Conservation (phyloP, 345 rosid species). For the Euphorbia tirucalli region DNA sequence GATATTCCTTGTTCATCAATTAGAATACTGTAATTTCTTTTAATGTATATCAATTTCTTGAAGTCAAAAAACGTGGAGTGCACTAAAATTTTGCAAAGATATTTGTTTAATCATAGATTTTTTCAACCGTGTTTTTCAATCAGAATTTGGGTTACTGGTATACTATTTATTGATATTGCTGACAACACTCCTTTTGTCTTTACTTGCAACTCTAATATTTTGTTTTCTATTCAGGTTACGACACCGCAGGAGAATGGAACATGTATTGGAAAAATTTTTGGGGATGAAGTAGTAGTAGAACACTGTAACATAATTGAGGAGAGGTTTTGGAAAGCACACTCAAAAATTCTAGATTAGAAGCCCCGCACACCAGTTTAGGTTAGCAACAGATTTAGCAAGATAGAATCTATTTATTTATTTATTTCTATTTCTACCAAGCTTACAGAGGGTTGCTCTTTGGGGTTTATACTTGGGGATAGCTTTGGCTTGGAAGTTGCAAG, state of each 20-base stretch:
- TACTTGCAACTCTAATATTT: not conserved
- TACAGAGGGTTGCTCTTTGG: no score
- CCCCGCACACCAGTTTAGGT: not conserved
- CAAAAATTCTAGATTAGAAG: conserved; percentile 40
- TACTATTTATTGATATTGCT: not conserved
- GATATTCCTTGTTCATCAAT: no score
- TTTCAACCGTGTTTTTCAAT: not conserved
- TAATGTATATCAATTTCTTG: no score
- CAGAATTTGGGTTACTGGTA: not conserved
- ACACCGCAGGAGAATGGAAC: conserved; percentile 23
- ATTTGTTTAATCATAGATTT: no score
- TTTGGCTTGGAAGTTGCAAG: no score
- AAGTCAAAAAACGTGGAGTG: no score
- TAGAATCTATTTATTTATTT: no score
- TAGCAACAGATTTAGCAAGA: no score
- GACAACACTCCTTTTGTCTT: not conserved
- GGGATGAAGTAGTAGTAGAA: conserved; percentile 35
- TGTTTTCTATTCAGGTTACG: conserved; percentile 24
- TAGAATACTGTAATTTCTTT: no score
- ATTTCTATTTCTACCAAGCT: no score
- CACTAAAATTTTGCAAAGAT: no score
- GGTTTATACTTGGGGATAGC: no score
- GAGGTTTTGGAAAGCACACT: conserved; percentile 62
- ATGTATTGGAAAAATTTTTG: conserved; percentile 20
- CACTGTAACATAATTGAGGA: conserved; percentile 63